These are phyloP conservation scores for Torrubiellomyces zombiae DNA, from an alignment of 2,329 filamentous ascomycete species.

Conservation along the genomic window DNA sequence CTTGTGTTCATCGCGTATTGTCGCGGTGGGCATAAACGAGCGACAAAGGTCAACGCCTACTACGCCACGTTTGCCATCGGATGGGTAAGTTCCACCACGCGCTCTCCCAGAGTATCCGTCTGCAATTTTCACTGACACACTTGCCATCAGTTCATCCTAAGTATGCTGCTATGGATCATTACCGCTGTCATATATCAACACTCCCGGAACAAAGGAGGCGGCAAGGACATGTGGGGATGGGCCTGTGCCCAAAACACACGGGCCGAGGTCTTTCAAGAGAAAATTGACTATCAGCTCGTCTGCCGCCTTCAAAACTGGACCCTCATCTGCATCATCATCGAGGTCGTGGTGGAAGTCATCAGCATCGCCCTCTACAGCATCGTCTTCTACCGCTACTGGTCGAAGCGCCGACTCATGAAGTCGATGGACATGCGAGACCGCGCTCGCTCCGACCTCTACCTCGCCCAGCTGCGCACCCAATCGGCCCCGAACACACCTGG, in stretches of 20 bases:
- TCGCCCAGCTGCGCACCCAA: constrained; percentile 68
- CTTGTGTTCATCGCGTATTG: constrained; percentile 74
- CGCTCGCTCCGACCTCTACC: constrained; percentile 86
- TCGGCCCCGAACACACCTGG: constrained; percentile 91
- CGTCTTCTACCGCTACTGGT: constrained; percentile 95
- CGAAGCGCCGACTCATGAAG: constrained; percentile 87
- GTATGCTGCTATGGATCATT: constrained; percentile 79
- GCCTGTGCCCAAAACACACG: constrained; percentile 83
- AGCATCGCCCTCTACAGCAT: constrained; percentile 85
- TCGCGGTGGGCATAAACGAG: constrained; percentile 70
- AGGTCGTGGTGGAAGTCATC: constrained; percentile 82
- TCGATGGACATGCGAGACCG: constrained; percentile 93
- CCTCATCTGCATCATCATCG: constrained; percentile 92
- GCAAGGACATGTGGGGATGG: constrained; percentile 96
- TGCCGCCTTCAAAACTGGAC: constrained; percentile 91
- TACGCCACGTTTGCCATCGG: constrained; percentile 87
- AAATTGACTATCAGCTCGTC: constrained; percentile 76
- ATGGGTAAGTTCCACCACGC: constrained; percentile 34
- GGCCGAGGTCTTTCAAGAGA: constrained; percentile 56
- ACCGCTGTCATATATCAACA: constrained; percentile 74
- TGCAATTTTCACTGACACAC: too few relatives aligned
- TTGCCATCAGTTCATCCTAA: constrained; percentile 54
- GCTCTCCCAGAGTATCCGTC: background rate
- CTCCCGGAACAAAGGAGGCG: constrained; percentile 48
- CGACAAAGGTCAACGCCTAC: constrained; percentile 87